A percentile compares a stretch with the other conserved stretches of the same genome.
phyloP scores from a whole-genome alignment of 306 rosid genomes.

The Cucurbita maxima region DNA sequence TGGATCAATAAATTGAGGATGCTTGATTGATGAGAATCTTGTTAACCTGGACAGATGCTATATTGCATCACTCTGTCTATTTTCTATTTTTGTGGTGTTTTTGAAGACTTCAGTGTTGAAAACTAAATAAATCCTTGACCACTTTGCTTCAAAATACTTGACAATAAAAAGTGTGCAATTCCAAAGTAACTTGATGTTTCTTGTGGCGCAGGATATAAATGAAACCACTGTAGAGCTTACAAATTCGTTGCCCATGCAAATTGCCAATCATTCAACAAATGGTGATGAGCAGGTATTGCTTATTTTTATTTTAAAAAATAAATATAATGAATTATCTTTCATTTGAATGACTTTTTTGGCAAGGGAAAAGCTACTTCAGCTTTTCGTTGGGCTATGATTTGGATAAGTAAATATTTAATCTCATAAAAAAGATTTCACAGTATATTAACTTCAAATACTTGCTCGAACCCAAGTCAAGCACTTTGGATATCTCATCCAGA shows the following conservation, averaged over 20 bases:
- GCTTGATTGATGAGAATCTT: neutral
- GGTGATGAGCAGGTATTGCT: slow-evolving; percentile 63
- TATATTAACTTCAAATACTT: neutral
- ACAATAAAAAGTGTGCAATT: neutral
- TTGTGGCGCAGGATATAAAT: slow-evolving; percentile 43
- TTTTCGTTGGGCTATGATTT: neutral
- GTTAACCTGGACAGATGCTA: neutral
- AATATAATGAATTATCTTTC: neutral
- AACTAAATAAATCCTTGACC: neutral
- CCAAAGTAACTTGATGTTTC: slow-evolving; percentile 1
- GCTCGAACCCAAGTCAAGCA: neutral
- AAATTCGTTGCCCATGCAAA: slow-evolving; percentile 26
- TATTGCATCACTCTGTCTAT: neutral
- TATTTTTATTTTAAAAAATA: neutral
- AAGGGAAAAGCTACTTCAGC: neutral
- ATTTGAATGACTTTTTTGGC: neutral
- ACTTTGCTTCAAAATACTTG: neutral
- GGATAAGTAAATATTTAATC: too few relatives aligned
- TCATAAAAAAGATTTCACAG: neutral
- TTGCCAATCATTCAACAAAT: slow-evolving; percentile 38
- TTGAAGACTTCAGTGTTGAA: neutral
- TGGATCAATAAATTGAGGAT: neutral
- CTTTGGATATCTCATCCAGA: neutral
- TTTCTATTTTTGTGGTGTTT: neutral
- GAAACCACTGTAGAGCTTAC: slow-evolving; percentile 33